Conservation (phyloP, 2,329 filamentous ascomycete genomes). For the Aspergillus versicolor region DNA sequence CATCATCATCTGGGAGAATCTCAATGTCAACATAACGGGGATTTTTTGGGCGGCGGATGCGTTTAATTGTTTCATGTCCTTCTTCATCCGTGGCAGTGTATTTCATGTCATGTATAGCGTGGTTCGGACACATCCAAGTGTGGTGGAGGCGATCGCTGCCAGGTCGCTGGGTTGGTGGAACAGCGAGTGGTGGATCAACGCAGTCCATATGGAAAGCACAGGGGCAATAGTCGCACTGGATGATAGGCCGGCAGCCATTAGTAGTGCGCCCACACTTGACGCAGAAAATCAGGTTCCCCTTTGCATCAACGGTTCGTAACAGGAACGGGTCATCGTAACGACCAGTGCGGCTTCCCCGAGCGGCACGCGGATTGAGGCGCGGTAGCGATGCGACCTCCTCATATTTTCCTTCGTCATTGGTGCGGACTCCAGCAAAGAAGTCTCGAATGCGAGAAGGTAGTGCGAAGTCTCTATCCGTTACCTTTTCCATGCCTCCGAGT, state of each 20-base stretch:
- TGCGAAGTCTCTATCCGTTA: slow-evolving; percentile 69
- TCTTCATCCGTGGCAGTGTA: slow-evolving; percentile 51
- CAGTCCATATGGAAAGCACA: slow-evolving; percentile 92
- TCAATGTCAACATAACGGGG: slow-evolving; percentile 68
- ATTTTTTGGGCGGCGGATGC: slow-evolving; percentile 34
- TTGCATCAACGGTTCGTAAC: slow-evolving; percentile 63
- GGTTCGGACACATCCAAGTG: slow-evolving; percentile 86
- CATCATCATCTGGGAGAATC: slow-evolving; percentile 56
- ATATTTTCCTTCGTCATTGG: slow-evolving; percentile 75
- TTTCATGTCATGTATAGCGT: slow-evolving; percentile 71
- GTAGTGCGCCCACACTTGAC: slow-evolving; percentile 69
- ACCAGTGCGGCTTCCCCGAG: slow-evolving; percentile 19
- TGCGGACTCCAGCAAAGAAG: slow-evolving; percentile 76
- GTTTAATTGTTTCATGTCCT: slow-evolving; percentile 45
- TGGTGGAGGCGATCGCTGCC: slow-evolving; percentile 56
- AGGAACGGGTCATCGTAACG: slow-evolving; percentile 31
- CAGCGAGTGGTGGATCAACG: slow-evolving; percentile 76
- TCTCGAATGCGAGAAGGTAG: slow-evolving; percentile 71
- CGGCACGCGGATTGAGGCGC: slow-evolving; percentile 22
- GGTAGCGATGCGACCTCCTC: slow-evolving; percentile 59
- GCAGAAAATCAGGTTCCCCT: slow-evolving; percentile 76
- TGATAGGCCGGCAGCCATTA: slow-evolving; percentile 66
- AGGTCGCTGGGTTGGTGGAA: slow-evolving; percentile 62
- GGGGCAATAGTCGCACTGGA: slow-evolving; percentile 80
- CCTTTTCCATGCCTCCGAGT: slow-evolving; percentile 64